phyloP scores from a whole-genome alignment of 139 green algal species.

The Picochlorum sp. region DNA sequence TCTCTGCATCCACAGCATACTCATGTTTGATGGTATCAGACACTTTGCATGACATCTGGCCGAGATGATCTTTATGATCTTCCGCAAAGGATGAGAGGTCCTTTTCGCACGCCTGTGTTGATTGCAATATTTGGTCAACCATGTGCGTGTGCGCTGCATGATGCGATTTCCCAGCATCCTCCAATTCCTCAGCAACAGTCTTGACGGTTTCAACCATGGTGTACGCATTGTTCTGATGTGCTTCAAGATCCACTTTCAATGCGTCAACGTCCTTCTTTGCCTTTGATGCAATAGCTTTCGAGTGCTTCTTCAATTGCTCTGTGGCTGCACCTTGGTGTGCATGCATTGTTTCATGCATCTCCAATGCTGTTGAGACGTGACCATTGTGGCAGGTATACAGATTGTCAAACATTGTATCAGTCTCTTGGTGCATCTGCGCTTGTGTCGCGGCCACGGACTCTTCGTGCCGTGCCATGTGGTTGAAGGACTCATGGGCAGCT shows the following conservation, averaged over 20 bases:
- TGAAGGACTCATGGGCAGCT: too few species aligned
- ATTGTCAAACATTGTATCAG: too few species aligned
- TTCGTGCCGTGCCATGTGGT: too few species aligned
- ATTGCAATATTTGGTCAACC: background rate
- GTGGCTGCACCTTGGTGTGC: background rate
- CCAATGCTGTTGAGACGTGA: conserved; percentile 6
- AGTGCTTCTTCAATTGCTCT: conserved; percentile 14
- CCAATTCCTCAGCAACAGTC: background rate
- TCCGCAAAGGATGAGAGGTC: background rate
- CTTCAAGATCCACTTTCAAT: background rate
- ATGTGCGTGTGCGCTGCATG: background rate
- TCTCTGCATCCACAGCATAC: conserved; percentile 14
- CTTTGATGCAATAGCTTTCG: background rate
- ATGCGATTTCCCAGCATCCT: background rate
- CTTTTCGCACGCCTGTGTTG: background rate
- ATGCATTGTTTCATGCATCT: conserved; percentile 2
- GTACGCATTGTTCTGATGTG: background rate
- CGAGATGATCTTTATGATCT: too few species aligned
- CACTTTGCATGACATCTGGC: too few species aligned
- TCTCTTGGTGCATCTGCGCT: too few species aligned
- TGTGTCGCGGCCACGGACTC: too few species aligned
- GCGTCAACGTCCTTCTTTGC: background rate
- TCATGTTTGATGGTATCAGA: conserved; percentile 1
- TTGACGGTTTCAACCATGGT: background rate
- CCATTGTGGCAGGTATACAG: too few species aligned